Evolutionary conservation across 306 rosid species (phyloP).

Genomic region (Fragaria vesca): DNA sequence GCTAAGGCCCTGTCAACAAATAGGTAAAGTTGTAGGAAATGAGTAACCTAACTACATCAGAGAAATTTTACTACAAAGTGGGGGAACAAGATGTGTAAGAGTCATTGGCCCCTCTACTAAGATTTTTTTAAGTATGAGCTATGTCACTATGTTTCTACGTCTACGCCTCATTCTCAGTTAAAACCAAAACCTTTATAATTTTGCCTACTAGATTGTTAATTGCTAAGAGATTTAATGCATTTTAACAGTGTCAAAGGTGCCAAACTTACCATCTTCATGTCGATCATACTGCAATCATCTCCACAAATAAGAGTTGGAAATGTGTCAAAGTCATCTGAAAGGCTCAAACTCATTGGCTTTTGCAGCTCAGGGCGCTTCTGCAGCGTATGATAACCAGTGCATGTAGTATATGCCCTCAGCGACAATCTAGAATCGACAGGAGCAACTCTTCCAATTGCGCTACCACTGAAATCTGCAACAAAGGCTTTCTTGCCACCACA

Average conservation of each 20-base stretch:
- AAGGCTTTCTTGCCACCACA: constrained; percentile 7
- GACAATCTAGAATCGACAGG: constrained; percentile 35
- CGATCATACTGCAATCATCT: constrained; percentile 34
- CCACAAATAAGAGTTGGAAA: constrained; percentile 37
- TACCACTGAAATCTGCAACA: constrained; percentile 32
- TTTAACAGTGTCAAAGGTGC: not conserved
- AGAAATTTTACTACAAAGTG: not conserved
- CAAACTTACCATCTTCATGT: constrained; percentile 30
- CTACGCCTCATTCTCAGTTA: not conserved
- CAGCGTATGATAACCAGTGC: constrained; percentile 17
- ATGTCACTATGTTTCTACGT: not conserved
- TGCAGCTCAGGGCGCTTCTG: constrained; percentile 24
- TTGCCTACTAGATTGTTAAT: no score
- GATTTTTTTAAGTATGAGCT: not conserved
- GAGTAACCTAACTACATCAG: not conserved
- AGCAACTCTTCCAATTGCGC: constrained; percentile 42
- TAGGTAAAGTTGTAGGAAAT: not conserved
- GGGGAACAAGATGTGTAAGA: not conserved
- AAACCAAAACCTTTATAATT: not conserved
- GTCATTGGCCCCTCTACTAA: no score
- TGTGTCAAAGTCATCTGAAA: constrained; percentile 33
- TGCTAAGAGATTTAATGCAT: not conserved
- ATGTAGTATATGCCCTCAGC: constrained; percentile 20
- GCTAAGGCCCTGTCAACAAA: constrained; percentile 10
- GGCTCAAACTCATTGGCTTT: constrained; percentile 26